Evolutionary conservation across 352 stramenopile genomes (phyloP), one percentile per base, ranked within the genome.

Genomic region (Pythium biforme): DNA sequence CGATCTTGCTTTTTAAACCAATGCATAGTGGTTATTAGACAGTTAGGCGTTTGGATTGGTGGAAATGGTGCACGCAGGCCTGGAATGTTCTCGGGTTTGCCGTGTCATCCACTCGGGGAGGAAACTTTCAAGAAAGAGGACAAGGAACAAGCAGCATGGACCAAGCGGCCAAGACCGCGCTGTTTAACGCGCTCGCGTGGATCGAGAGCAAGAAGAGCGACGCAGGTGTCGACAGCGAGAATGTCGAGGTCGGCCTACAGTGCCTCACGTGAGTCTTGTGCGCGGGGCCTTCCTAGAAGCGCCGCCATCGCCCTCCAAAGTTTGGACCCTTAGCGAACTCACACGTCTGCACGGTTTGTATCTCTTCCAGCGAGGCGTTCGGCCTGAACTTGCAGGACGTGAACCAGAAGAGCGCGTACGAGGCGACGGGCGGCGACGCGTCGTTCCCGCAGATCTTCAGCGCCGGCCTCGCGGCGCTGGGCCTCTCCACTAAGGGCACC

Each of bases 111-210:
- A 31, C 4, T 8, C 2, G 40, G 20, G 37, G 39, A 49, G 52
- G 37, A 37, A 59, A 49, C 53, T 22, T 4, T 19, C n/a, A 1
- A 43, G 15, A 43, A 43, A 14, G 14, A n/a, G 4, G 37, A 43
- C 9, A 19, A n/a, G n/a, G 37, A 17, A 25, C 17, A 33, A 11
- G 23, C 19, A 33, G 6, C 20, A 59, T 83, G 72, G 69, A 88
- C 59, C 66, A 54, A 25, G 66, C 54, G 15, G 67, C 60, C 37
- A 79, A 79, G 58, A 73, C 70, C 53, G 75, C 76, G 79, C 73
- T 92, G 60, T 92, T 89, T 54, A 88, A 90, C 69, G 79, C 83
- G 57, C 74, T 92, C 51, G 57, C 72, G 71, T 92, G 79, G 79
- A 69, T 92, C 29, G 78, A 90, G 31, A 68, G 57, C 63, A 77